These are phyloP conservation scores for Wickerhamomyces queroliae DNA, from an alignment of 805 yeast species.

Conservation along the genomic window DNA sequence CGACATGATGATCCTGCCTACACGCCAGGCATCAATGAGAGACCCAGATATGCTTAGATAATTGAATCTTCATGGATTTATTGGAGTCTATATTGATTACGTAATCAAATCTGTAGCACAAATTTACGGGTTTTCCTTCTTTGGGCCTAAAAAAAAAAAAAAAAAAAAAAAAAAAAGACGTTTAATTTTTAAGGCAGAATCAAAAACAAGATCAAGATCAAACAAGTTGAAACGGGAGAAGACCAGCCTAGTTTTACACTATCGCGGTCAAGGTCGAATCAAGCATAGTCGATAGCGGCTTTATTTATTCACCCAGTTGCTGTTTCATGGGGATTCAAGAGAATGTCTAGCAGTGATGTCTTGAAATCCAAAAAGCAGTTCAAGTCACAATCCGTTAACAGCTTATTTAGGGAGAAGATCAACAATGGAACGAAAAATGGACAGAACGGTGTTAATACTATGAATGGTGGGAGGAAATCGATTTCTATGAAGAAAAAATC, in stretches of 20 bases:
- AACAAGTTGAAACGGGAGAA: no score
- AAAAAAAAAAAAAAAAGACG: no score
- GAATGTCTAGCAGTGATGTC: neutral
- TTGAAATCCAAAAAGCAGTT: slow-evolving; percentile 21
- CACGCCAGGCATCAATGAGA: slow-evolving; percentile 62
- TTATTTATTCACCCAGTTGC: no score
- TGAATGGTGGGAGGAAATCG: neutral
- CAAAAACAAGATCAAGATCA: no score
- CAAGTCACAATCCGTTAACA: slow-evolving; percentile 24
- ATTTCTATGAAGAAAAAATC: slow-evolving; percentile 8
- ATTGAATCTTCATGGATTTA: neutral
- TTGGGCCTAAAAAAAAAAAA: neutral
- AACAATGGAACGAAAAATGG: neutral
- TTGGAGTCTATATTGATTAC: neutral
- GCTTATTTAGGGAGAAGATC: slow-evolving; percentile 19
- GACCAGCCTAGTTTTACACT: no score
- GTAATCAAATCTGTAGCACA: neutral
- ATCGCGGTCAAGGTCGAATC: no score
- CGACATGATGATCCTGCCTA: slow-evolving; percentile 74
- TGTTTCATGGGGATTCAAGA: neutral
- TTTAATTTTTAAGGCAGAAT: no score
- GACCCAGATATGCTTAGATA: slow-evolving; percentile 7
- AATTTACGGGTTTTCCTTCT: no score
- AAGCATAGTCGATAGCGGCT: no score
- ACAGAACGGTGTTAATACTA: neutral